Evolutionary conservation across 2,329 filamentous ascomycete genomes (phyloP), one percentile per base, ranked within the genome.

Genomic region (Microdochium trichocladiopsis): DNA sequence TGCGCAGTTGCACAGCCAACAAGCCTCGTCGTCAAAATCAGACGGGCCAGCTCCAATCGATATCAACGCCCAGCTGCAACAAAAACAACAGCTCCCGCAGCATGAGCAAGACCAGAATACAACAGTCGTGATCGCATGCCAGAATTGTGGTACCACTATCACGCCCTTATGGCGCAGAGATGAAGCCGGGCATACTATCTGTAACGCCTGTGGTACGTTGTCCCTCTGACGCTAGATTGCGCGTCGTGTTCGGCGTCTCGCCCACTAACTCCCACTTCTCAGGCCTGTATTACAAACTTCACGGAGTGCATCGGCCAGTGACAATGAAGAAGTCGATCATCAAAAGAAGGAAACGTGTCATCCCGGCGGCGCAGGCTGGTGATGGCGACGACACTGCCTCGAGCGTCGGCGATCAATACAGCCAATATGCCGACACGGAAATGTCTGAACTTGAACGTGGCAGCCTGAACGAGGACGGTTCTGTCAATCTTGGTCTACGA

Each of bases 301-400:
- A 99, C 66, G 92, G 92, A 51, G 85, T 91, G 25, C 93, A 96
- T 69, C 82, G 94, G 43, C 94, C 94, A 0, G 90, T 94, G 4
- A 90, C 90, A n/a, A 97, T 99, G 94, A 99, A 97, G 71, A 97
- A 96, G 69, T 88, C 90, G 2, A 88, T 95, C 24, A 99, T 99
- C 68, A 97, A 99, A 71, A 83, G 94, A 56, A 81, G 94, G 55
- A 97, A 97, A 76, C 86, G 94, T 53, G 91, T 97, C 5, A 92
- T 97, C 45, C 92, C 93, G 18, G 90, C 88, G 18, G 74, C 82
- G 24, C 73, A 79, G 49, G 77, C 75, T 18, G 68, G 68, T 2
- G 60, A 60, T 1, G 71, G 72, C 50, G 67, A 69, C 21, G 69
- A 73, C 51, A 65, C 64, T 24, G 61, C 76, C 49, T 66, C 72